These are phyloP conservation scores for Phytophthora pisi DNA, from an alignment of 352 stramenopile genomes.

Conservation along the genomic window DNA sequence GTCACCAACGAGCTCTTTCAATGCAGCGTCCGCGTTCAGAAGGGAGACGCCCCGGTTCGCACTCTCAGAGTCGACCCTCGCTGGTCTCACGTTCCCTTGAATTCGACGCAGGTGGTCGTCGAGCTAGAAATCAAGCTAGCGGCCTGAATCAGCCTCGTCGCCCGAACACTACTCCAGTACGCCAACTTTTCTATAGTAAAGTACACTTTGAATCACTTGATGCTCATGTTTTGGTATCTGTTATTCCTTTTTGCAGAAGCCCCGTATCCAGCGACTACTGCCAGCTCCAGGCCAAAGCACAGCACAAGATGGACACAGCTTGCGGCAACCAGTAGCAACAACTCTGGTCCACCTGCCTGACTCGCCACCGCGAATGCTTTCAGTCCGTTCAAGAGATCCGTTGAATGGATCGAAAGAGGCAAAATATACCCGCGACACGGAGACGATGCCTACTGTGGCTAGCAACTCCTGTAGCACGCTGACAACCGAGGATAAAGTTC, in stretches of 20 bases:
- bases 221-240: too few species aligned
- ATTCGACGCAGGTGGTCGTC: constrained; percentile 11
- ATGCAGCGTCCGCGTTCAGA: constrained; percentile 32
- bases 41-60: constrained; percentile 1
- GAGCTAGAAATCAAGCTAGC: background rate
- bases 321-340: constrained; percentile 10
- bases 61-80: constrained; percentile 1
- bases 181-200: background rate
- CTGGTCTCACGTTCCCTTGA: constrained; percentile 29
- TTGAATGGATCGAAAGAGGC: background rate
- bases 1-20: background rate
- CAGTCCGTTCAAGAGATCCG: background rate
- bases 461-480: background rate
- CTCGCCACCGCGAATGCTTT: constrained; percentile 46
- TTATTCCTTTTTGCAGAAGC: constrained; percentile 35
- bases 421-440: background rate
- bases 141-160: constrained; percentile 26
- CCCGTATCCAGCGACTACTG: constrained; percentile 45
- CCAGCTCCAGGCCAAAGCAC: constrained; percentile 31
- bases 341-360: constrained; percentile 64
- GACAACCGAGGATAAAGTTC: background rate
- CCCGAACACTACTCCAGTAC: constrained; percentile 49
- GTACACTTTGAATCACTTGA: too few species aligned
- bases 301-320: constrained; percentile 11
- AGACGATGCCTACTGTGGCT: background rate